Conservation (phyloP, 2,329 filamentous ascomycete genomes). For the Fusarium veterinarium region DNA sequence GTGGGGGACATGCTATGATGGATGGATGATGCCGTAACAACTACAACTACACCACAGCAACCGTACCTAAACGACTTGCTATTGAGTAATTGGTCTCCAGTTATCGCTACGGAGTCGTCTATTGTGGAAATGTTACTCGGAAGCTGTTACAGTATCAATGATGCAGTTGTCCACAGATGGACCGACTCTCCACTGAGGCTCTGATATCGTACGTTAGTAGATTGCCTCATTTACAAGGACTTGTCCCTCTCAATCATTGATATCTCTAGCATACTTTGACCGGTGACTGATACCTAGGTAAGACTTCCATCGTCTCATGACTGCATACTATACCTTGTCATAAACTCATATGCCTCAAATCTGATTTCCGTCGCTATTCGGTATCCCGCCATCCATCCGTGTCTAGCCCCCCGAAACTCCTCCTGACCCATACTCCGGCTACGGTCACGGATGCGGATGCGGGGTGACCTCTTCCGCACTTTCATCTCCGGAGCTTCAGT, state of each 20-base stretch:
- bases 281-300: not conserved
- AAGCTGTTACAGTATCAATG: not conserved
- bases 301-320: slow-evolving; percentile 9
- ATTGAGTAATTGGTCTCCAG: not conserved
- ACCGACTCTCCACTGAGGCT: slow-evolving; percentile 22
- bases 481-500: slow-evolving; percentile 36
- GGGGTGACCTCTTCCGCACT: slow-evolving; percentile 30
- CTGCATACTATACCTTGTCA: not conserved
- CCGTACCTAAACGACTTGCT: not conserved
- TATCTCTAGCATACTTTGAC: not conserved
- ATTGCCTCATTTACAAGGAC: slow-evolving; percentile 13
- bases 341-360: not conserved
- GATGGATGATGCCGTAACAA: slow-evolving; percentile 26
- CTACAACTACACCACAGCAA: slow-evolving; percentile 2
- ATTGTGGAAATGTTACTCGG: not conserved
- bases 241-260: not conserved
- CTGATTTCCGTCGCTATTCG: slow-evolving; percentile 42
- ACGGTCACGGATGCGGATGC: slow-evolving; percentile 24
- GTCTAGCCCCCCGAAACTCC: slow-evolving; percentile 20
- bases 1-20: slow-evolving; percentile 23
- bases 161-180: slow-evolving; percentile 28
- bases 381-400: slow-evolving; percentile 35
- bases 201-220: slow-evolving; percentile 17
- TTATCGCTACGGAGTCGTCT: slow-evolving; percentile 1
- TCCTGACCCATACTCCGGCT: slow-evolving; percentile 16